Conservation (phyloP, 441 rosid species). For the Manihot esculenta region DNA sequence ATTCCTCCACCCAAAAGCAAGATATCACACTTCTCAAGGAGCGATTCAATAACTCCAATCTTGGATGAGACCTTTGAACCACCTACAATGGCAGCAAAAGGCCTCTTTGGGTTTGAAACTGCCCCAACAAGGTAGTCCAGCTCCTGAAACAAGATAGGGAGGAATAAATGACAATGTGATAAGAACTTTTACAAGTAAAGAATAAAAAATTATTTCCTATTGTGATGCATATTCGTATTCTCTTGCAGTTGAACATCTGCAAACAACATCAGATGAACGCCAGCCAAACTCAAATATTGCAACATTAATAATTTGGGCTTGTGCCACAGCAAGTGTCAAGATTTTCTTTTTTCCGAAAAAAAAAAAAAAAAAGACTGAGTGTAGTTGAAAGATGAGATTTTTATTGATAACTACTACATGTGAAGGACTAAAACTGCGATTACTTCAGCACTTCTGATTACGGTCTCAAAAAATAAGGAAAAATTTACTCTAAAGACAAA, state of each 20-base stretch:
- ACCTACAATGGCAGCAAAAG: slow-evolving; percentile 89
- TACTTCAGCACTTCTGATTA: not conserved
- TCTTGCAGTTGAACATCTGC: not conserved
- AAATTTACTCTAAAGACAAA: not conserved
- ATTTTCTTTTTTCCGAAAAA: too few species aligned
- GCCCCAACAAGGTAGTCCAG: slow-evolving; percentile 91
- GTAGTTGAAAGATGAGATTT: not conserved
- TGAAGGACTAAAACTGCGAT: not conserved
- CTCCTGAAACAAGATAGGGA: slow-evolving; percentile 52
- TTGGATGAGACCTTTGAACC: slow-evolving; percentile 92
- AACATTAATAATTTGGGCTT: not conserved
- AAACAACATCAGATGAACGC: not conserved
- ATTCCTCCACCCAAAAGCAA: slow-evolving; percentile 91
- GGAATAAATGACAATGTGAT: not conserved
- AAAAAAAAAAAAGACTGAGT: too few species aligned
- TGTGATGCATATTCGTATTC: not conserved
- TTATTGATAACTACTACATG: not conserved
- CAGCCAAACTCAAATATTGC: not conserved
- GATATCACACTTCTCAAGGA: slow-evolving; percentile 75
- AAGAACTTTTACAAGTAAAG: not conserved
- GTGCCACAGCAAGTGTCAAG: not conserved
- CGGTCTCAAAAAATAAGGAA: not conserved
- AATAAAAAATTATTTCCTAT: too few species aligned
- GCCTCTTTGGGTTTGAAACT: slow-evolving; percentile 78
- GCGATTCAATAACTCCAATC: slow-evolving; percentile 87